Evolutionary conservation across 2,329 filamentous ascomycete genomes (phyloP).

Genomic region (Fusarium pininemorale): DNA sequence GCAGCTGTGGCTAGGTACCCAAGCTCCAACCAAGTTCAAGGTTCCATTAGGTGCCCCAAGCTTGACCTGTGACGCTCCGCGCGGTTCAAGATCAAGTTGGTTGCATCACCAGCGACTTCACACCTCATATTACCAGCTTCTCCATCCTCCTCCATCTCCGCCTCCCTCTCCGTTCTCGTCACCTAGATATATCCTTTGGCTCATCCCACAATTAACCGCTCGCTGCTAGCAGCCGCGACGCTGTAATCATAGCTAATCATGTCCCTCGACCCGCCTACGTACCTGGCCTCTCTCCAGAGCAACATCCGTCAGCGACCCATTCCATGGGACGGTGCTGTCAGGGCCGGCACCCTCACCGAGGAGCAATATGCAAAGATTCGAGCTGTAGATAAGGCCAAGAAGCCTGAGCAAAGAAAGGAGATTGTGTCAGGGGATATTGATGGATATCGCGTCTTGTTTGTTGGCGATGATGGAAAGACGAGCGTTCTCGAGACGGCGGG

Average conservation of each 20-base stretch:
- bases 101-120: constrained; percentile 45
- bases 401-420: constrained; percentile 81
- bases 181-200: constrained; percentile 6
- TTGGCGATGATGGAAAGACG: constrained; percentile 75
- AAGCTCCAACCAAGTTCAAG: constrained; percentile 31
- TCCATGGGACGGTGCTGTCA: constrained; percentile 95
- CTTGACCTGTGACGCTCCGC: constrained; percentile 39
- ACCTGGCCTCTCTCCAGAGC: constrained; percentile 86
- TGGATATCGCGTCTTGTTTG: constrained; percentile 82
- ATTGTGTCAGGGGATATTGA: constrained; percentile 82
- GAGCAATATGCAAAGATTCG: constrained; percentile 95
- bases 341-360: constrained; percentile 92
- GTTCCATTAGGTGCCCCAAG: constrained; percentile 1
- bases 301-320: constrained; percentile 97
- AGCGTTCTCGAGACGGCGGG: constrained; percentile 85
- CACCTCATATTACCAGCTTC: constrained; percentile 39
- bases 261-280: constrained; percentile 92
- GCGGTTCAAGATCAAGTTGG: constrained; percentile 36
- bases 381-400: constrained; percentile 94
- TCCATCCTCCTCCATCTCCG: constrained; percentile 17
- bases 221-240: constrained; percentile 42
- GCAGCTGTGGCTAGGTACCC: constrained; percentile 33
- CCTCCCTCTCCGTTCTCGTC: constrained; percentile 4
- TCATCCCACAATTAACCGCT: constrained; percentile 22
- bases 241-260: constrained; percentile 58